Conservation (phyloP, 495 filamentous ascomycete genomes). For the Aspergillus asperescens region DNA sequence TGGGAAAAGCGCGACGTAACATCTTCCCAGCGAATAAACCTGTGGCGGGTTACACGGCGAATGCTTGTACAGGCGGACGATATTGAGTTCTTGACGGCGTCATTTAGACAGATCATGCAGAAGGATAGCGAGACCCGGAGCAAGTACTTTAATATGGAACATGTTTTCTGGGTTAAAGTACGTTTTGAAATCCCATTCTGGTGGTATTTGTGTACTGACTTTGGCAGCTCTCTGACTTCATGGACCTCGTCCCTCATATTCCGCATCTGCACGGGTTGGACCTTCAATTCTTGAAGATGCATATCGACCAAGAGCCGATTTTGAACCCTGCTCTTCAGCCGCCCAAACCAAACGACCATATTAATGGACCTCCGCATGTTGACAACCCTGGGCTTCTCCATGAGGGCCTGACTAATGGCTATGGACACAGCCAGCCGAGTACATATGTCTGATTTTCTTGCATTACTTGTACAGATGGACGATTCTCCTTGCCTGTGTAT, state of each 20-base stretch:
- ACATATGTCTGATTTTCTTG: constrained; percentile 43
- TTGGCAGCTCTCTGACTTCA: constrained; percentile 63
- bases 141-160: constrained; percentile 51
- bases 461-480: constrained; percentile 37
- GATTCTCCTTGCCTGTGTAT: constrained; percentile 38
- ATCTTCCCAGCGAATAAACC: constrained; percentile 41
- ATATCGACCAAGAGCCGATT: constrained; percentile 42
- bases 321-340: constrained; percentile 11
- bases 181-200: constrained; percentile 9
- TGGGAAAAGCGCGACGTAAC: constrained; percentile 57
- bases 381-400: constrained; percentile 23
- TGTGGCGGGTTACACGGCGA: constrained; percentile 51
- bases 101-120: constrained; percentile 42
- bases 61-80: constrained; percentile 46
- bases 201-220: constrained; percentile 20
- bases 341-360: constrained; percentile 34
- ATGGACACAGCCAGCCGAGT: constrained; percentile 38
- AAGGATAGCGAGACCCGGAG: constrained; percentile 44
- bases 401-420: constrained; percentile 35
- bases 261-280: constrained; percentile 61
- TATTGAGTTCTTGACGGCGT: constrained; percentile 29
- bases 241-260: constrained; percentile 64
- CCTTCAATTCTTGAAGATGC: constrained; percentile 47
- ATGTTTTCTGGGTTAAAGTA: constrained; percentile 77
- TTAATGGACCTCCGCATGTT: constrained; percentile 17